A percentile compares a stretch with the other conserved stretches of the same genome.
These are phyloP conservation scores for Xylaria venustula DNA, from an alignment of 495 filamentous ascomycete genomes.

Conservation along the genomic window DNA sequence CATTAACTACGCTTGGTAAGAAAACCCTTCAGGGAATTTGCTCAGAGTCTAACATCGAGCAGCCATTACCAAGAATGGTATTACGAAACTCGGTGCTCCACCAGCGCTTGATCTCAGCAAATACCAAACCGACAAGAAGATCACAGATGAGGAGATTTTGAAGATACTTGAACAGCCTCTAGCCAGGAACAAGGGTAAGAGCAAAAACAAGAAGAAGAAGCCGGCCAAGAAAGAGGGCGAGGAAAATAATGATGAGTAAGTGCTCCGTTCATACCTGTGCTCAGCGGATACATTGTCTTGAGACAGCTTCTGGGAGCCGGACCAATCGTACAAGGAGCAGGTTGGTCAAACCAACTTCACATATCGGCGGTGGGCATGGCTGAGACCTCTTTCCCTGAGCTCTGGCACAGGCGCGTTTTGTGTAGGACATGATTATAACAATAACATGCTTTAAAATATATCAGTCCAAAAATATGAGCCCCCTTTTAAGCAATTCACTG, in stretches of 20 bases:
- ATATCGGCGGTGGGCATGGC: neutral
- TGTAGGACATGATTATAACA: neutral
- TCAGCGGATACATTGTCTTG: neutral
- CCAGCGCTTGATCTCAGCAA: slow-evolving; percentile 69
- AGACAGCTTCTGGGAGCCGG: neutral
- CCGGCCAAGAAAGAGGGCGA: slow-evolving; percentile 52
- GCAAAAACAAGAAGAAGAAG: slow-evolving; percentile 93
- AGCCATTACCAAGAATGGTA: slow-evolving; percentile 98
- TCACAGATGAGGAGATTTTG: slow-evolving; percentile 90
- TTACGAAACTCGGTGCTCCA: slow-evolving; percentile 78
- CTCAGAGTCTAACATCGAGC: slow-evolving; percentile 18
- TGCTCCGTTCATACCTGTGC: neutral
- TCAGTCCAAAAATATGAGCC: neutral
- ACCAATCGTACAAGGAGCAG: neutral
- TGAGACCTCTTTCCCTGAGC: neutral
- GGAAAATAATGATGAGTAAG: slow-evolving; percentile 42
- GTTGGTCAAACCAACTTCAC: neutral
- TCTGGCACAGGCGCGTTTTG: neutral
- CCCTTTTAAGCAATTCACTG: slow-evolving; percentile 7
- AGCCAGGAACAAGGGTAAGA: slow-evolving; percentile 68
- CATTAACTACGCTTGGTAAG: slow-evolving; percentile 87
- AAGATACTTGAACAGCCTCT: slow-evolving; percentile 88
- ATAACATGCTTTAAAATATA: neutral
- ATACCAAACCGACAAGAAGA: slow-evolving; percentile 94
- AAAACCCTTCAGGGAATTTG: slow-evolving; percentile 5